Evolutionary conservation across 1,284 basidiomycete species (phyloP), one percentile per base, ranked within the genome.

Genomic region (Farysia itapuensis): DNA sequence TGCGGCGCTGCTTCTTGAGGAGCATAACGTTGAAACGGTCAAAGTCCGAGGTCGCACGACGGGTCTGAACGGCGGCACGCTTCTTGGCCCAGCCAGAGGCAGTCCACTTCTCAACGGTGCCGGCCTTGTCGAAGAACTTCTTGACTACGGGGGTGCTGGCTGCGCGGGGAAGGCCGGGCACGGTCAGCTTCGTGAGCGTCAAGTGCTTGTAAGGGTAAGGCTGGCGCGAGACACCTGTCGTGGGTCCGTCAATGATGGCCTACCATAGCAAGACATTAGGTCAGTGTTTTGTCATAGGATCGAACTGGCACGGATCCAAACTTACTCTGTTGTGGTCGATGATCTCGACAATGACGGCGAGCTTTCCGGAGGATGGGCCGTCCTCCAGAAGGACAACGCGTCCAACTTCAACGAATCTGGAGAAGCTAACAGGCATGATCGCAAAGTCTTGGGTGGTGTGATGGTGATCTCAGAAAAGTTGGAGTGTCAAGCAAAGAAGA

Each of bases 241-340:
- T 83, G 61, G 94, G 93, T 49, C 92, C 92, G 80, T 97, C 94
- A 75, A 97, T 86, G 78, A 98, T 85, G 38, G 93, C 94, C n/a
- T n/a, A n/a, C n/a, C n/a, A n/a, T n/a, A n/a, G n/a, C 4, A 18
- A n/a, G n/a, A 16, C 4, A 4, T 6, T 20, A 43, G 28, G 47
- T 50, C 37, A 50, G 41, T 43, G 6, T 18, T n/a, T 12, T 47
- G 45, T 19, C n/a, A n/a, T n/a, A n/a, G n/a, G n/a, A n/a, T n/a
- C n/a, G n/a, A n/a, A n/a, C n/a, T n/a, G n/a, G n/a, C n/a, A n/a
- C n/a, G n/a, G n/a, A n/a, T n/a, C n/a, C n/a, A n/a, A n/a, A 81
- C 88, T 64, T 74, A 95, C 93, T 79, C 92, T 86, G 84, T 93
- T 95, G 84, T 97, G 94, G 85, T 98, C 95, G 69, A 98, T 91